Evolutionary conservation across 2,329 filamentous ascomycete genomes (phyloP).

Genomic region (Phialophora tarda): DNA sequence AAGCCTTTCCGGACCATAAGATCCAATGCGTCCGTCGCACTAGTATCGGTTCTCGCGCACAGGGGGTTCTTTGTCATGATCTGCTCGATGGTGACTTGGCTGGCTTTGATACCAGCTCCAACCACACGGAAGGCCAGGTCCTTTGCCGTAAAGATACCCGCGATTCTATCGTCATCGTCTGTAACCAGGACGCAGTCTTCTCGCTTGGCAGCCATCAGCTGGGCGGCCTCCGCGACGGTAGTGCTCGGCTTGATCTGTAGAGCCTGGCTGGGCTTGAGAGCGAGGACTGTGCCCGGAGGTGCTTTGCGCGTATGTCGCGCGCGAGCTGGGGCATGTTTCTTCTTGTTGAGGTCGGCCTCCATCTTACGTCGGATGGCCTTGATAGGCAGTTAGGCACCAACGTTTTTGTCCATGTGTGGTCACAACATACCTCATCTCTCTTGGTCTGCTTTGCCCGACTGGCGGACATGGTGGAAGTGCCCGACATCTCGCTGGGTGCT

Average conservation of each 20-base stretch:
- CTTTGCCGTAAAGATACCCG: constrained; percentile 98
- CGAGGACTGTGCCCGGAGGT: constrained; percentile 92
- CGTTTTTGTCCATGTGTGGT: not conserved
- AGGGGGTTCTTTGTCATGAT: constrained; percentile 99
- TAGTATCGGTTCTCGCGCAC: constrained; percentile 95
- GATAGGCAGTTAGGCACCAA: constrained; percentile 10
- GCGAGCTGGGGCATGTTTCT: constrained; percentile 79
- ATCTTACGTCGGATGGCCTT: constrained; percentile 96
- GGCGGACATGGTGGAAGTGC: constrained; percentile 76
- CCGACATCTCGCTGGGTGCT: constrained; percentile 59
- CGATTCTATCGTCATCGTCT: constrained; percentile 96
- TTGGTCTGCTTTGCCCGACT: constrained; percentile 97
- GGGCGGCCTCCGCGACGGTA: constrained; percentile 92
- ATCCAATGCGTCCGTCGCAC: constrained; percentile 94
- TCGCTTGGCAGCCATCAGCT: constrained; percentile 97
- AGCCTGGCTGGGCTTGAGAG: constrained; percentile 91
- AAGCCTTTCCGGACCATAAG: constrained; percentile 99
- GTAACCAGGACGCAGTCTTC: constrained; percentile 98
- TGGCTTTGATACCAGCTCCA: constrained; percentile 84
- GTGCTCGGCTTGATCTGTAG: constrained; percentile 96
- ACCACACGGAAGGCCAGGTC: constrained; percentile 97
- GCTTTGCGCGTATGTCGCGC: constrained; percentile 89
- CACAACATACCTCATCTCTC: constrained; percentile 84
- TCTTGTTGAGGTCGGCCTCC: constrained; percentile 97
- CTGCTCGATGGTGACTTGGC: constrained; percentile 89